phyloP scores from a whole-genome alignment of 2,329 filamentous ascomycete genomes.

The Venturia asperata region DNA sequence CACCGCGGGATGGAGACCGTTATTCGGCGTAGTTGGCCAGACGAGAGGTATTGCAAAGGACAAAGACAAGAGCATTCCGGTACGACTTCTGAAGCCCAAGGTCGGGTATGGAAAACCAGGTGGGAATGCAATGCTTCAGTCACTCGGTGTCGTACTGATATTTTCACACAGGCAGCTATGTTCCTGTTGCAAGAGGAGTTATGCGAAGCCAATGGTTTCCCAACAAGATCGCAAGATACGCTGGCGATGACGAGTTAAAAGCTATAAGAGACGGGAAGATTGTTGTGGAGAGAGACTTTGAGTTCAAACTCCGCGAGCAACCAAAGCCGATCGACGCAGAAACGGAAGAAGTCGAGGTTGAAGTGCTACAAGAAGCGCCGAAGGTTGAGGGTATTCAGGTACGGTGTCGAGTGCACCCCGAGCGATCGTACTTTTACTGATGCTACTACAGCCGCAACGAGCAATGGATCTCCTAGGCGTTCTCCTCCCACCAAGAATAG shows the following conservation, averaged over 20 bases:
- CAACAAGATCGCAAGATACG: constrained; percentile 45
- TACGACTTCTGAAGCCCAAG: constrained; percentile 14
- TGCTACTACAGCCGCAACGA: constrained; percentile 32
- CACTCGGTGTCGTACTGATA: constrained; percentile 38
- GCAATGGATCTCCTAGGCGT: constrained; percentile 43
- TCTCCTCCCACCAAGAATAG: constrained; percentile 41
- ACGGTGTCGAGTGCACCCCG: background rate
- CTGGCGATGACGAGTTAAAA: constrained; percentile 40
- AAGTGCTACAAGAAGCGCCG: background rate
- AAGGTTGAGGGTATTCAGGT: constrained; percentile 11
- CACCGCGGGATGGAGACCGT: constrained; percentile 26
- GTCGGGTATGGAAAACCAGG: constrained; percentile 16
- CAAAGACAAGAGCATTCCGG: constrained; percentile 15
- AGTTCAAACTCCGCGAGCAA: constrained; percentile 29
- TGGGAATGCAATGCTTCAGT: background rate
- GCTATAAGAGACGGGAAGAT: constrained; percentile 40
- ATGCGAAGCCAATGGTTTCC: constrained; percentile 53
- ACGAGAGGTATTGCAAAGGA: constrained; percentile 29
- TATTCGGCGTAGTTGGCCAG: constrained; percentile 28
- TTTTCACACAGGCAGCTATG: constrained; percentile 28
- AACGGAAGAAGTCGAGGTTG: background rate
- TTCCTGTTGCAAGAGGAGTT: constrained; percentile 31
- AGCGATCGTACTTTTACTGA: background rate
- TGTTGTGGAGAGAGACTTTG: constrained; percentile 40
- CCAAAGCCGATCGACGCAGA: background rate